phyloP scores from a whole-genome alignment of 1,139 yeast genomes.

The Diutina sp. region DNA sequence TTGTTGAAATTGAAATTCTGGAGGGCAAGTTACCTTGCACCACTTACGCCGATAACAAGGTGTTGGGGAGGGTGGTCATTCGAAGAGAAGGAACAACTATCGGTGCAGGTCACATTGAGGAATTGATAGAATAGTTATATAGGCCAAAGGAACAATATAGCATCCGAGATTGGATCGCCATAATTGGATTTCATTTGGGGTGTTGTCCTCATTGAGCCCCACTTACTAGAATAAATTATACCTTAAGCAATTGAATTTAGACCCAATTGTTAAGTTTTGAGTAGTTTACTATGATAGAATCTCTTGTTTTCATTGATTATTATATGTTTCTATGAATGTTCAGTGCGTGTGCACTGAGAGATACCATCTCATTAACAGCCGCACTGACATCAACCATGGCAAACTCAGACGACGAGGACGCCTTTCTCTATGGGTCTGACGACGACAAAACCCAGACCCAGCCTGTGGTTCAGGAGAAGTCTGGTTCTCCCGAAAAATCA shows the following conservation, averaged over 20 bases:
- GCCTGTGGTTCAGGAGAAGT: background rate
- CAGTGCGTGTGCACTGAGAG: background rate
- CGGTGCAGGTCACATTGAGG: conserved; percentile 56
- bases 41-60: conserved; percentile 42
- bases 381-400: conserved; percentile 4
- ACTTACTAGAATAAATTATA: too few relatives aligned
- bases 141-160: background rate
- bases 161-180: background rate
- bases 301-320: too few relatives aligned
- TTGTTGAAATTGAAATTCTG: conserved; percentile 52
- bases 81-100: conserved; percentile 80
- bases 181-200: too few relatives aligned
- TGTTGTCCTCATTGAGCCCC: background rate
- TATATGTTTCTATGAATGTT: too few relatives aligned
- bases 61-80: conserved; percentile 70
- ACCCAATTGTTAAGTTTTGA: too few relatives aligned
- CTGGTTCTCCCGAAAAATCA: background rate
- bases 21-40: conserved; percentile 52
- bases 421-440: conserved; percentile 58
- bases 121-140: background rate
- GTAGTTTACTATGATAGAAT: too few relatives aligned
- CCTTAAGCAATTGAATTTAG: too few relatives aligned
- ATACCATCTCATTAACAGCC: background rate
- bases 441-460: conserved; percentile 16
- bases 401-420: conserved; percentile 54